Base-by-base conservation (phyloP, 2,329 filamentous ascomycete genomes). In the Sporothrix pallida region DNA sequence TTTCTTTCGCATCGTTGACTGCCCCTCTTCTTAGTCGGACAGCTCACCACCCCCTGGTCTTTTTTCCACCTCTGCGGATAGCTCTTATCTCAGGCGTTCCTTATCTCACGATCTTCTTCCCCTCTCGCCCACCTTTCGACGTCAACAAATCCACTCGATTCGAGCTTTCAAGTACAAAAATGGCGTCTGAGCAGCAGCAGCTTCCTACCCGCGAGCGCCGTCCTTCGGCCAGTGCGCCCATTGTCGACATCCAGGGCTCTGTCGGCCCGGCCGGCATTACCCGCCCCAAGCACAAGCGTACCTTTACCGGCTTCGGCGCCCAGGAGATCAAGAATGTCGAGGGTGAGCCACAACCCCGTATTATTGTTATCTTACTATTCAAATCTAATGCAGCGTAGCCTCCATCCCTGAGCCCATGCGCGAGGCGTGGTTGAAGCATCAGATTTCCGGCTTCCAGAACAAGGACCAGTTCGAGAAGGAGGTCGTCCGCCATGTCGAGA, bases 251-350 rank as follows among this genome's bases (percentile, higher is more conserved):
- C 76, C 88, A 93, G 82, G 95, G 94, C 77, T 91, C 93, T 20
- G 90, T 98, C 73, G 92, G 92, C n/a, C 94, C 94, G 56, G 91
- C 91, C 58, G 95, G 97, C 81, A 91, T 92, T 83, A 90, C 88
- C 37, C 89, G 96, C 75, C 96, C 96, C 63, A 99, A 98, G 85
- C 96, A 99, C 86, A 98, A 94, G 87, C 90, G 96, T 78, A 98
- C 95, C n/a, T 93, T 93, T 77, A 99, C 96, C 10, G 96, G 96
- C 9, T 96, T 98, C 80, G 95, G 94, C 48, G 88, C 94, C 42
- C 86, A 89, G 50, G 96, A 99, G 81, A 98, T 98, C 86, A 98
- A 97, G 86, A 92, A 84, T 79, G 93, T 98, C 68, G 95, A 98
- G 85, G 94, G 94, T 86, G 90, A 84, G 84, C 31, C 31, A 37